These are phyloP conservation scores for Meripilus lineatus DNA, from an alignment of 1,284 basidiomycete genomes.

Conservation along the genomic window DNA sequence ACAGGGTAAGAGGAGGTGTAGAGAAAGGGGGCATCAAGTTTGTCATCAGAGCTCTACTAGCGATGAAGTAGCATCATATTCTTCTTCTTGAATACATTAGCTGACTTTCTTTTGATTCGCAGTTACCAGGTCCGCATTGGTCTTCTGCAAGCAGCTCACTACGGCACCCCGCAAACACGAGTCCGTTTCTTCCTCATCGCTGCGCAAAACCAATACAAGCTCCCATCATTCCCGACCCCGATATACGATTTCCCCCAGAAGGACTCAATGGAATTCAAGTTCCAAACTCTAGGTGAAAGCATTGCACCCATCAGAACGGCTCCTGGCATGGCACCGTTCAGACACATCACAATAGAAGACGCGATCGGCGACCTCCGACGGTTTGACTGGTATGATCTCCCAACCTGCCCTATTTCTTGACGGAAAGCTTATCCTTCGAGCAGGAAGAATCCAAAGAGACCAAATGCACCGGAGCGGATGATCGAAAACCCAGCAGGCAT, in stretches of 20 bases:
- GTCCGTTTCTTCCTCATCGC: conserved; percentile 69
- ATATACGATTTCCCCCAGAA: conserved; percentile 55
- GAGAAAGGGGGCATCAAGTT: conserved; percentile 66
- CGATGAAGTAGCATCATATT: conserved; percentile 36
- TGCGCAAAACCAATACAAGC: conserved; percentile 41
- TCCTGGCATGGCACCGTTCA: conserved; percentile 46
- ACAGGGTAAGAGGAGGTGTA: conserved; percentile 55
- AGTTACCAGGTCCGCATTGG: conserved; percentile 68
- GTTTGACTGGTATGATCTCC: conserved; percentile 57
- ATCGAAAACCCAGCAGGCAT: conserved; percentile 7
- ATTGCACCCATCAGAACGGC: conserved; percentile 42
- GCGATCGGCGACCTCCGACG: conserved; percentile 63
- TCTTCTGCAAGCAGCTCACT: conserved; percentile 65
- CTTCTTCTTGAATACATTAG: background rate
- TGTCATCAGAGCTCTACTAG: conserved; percentile 48
- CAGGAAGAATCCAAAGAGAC: conserved; percentile 41
- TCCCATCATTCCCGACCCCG: conserved; percentile 65
- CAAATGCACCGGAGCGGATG: background rate
- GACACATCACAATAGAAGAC: conserved; percentile 54
- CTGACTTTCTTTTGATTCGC: background rate
- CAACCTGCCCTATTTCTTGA: background rate
- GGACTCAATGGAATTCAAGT: conserved; percentile 42
- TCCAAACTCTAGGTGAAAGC: conserved; percentile 34
- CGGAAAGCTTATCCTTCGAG: conserved; percentile 23
- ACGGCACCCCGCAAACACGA: conserved; percentile 67